Conservation (phyloP, 306 rosid species). For the Castanea crenata region DNA sequence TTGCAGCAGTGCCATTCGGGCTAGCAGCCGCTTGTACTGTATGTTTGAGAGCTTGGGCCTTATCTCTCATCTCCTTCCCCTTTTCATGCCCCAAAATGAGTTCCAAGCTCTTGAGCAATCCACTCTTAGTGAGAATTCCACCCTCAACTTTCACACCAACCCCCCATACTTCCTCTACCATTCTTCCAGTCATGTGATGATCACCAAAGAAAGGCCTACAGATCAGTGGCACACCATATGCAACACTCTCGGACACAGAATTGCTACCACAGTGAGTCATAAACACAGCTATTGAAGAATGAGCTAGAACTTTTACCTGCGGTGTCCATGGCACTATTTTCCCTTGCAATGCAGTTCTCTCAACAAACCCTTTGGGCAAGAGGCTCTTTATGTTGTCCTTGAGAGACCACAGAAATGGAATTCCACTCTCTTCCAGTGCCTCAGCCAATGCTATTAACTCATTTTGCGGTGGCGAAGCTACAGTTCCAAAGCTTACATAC, state of each 20-base stretch:
- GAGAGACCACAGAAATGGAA: slow-evolving; percentile 27
- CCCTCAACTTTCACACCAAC: slow-evolving; percentile 39
- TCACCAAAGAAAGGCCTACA: slow-evolving; percentile 52
- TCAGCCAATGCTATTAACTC: slow-evolving; percentile 24
- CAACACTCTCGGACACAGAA: slow-evolving; percentile 47
- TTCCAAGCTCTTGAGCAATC: slow-evolving; percentile 37
- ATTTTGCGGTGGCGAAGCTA: not conserved
- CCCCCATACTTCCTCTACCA: slow-evolving; percentile 47
- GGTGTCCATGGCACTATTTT: slow-evolving; percentile 57
- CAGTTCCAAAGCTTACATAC: slow-evolving; percentile 24
- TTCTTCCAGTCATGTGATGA: slow-evolving; percentile 29
- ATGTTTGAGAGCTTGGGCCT: slow-evolving; percentile 17
- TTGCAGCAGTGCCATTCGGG: slow-evolving; percentile 26
- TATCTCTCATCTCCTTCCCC: slow-evolving; percentile 37
- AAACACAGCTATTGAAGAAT: slow-evolving; percentile 38
- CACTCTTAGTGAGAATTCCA: slow-evolving; percentile 41
- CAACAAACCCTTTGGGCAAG: slow-evolving; percentile 45
- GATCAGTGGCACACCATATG: slow-evolving; percentile 51
- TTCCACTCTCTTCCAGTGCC: slow-evolving; percentile 14
- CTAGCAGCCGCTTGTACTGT: slow-evolving; percentile 22
- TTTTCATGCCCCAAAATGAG: slow-evolving; percentile 30
- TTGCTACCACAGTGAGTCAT: slow-evolving; percentile 53
- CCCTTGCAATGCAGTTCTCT: slow-evolving; percentile 22
- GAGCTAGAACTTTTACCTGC: slow-evolving; percentile 41
- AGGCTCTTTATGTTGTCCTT: not conserved